Percentiles rank a stretch among this genome's conserved stretches.
Conservation (phyloP, 352 stramenopile genomes). For the Phytophthora hybrid region DNA sequence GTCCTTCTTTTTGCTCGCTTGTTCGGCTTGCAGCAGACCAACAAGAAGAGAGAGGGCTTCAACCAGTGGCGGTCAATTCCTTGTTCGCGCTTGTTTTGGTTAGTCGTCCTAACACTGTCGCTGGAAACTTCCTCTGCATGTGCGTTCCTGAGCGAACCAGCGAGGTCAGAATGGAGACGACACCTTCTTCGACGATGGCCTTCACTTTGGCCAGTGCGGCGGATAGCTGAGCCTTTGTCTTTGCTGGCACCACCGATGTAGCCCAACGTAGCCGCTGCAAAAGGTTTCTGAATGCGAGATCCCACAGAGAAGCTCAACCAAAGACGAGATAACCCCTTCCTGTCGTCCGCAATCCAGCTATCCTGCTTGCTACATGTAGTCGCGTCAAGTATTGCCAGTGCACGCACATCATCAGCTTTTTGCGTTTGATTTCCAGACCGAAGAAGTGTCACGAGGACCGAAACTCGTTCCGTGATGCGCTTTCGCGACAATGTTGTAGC, state of each 20-base stretch:
- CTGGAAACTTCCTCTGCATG: too few relatives aligned
- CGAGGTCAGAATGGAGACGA: too few relatives aligned
- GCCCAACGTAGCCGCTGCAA: not conserved
- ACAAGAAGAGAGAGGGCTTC: not conserved
- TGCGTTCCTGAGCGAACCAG: too few relatives aligned
- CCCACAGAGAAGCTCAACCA: not conserved
- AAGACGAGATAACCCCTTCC: not conserved
- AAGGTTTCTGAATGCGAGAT: not conserved
- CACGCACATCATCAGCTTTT: not conserved
- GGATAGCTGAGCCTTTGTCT: not conserved
- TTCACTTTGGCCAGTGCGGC: not conserved
- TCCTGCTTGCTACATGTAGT: not conserved
- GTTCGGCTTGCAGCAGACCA: not conserved
- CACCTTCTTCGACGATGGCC: too few relatives aligned
- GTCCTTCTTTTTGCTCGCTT: not conserved
- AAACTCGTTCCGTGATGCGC: too few relatives aligned
- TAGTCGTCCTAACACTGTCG: too few relatives aligned
- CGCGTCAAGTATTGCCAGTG: not conserved
- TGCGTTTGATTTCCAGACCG: not conserved
- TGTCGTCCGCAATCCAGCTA: not conserved
- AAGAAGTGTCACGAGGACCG: not conserved
- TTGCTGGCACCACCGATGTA: not conserved
- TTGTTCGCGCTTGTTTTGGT: not conserved
- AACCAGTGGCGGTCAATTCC: not conserved
- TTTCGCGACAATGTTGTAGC: too few relatives aligned